Conservation (phyloP, 805 yeast genomes). For the Yarrowia sp. region DNA sequence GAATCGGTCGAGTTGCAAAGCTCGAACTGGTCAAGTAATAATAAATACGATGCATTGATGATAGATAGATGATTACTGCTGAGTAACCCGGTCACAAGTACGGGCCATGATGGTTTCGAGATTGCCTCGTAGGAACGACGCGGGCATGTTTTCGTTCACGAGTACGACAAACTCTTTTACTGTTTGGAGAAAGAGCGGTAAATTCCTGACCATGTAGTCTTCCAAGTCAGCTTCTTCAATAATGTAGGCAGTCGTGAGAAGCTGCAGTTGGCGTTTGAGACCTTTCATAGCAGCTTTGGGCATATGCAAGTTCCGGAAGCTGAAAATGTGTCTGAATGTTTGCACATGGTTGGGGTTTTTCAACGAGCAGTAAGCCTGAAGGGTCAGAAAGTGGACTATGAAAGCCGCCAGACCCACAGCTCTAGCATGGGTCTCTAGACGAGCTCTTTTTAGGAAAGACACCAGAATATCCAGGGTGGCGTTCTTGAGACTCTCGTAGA, state of each 20-base stretch:
- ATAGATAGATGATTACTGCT: too few relatives aligned
- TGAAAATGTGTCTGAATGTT: not conserved
- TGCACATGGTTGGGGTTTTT: not conserved
- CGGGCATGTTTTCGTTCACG: not conserved
- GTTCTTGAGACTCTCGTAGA: slow-evolving; percentile 15
- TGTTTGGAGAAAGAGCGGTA: not conserved
- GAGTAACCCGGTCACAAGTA: not conserved
- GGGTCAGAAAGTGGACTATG: not conserved
- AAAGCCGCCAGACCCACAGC: slow-evolving; percentile 2
- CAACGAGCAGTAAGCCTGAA: not conserved
- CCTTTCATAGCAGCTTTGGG: not conserved
- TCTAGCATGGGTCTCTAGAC: not conserved
- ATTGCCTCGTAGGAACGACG: not conserved
- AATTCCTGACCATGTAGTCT: not conserved
- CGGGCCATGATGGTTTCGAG: not conserved
- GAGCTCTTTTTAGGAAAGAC: not conserved
- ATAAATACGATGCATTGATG: slow-evolving; percentile 4
- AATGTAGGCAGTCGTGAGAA: not conserved
- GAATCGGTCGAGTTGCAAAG: slow-evolving; percentile 9
- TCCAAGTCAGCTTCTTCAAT: not conserved
- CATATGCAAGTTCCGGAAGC: not conserved
- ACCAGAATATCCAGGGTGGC: not conserved
- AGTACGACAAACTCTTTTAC: not conserved
- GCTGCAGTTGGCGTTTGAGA: not conserved
- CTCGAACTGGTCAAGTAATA: slow-evolving; percentile 1